These are phyloP conservation scores for Gaeumannomyces sp. DNA, from an alignment of 2,329 filamentous ascomycete species.

Conservation along the genomic window DNA sequence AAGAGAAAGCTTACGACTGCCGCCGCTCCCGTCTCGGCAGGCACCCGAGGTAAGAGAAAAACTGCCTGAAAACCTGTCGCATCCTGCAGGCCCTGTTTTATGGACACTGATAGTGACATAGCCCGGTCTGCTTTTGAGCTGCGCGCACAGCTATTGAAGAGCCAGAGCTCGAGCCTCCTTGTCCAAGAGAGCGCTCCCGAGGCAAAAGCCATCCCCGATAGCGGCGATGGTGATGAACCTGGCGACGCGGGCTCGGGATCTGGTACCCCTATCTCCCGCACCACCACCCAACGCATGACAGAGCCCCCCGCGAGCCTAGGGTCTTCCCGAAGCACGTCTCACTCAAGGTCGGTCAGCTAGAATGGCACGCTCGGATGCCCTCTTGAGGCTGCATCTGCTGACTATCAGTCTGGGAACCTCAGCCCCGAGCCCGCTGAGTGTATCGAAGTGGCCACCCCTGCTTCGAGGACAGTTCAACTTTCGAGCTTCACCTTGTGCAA, in stretches of 20 bases:
- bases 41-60: constrained; percentile 27
- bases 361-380: background rate
- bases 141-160: constrained; percentile 29
- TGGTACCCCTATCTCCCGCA: background rate
- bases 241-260: background rate
- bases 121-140: constrained; percentile 35
- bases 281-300: background rate
- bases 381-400: background rate
- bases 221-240: background rate
- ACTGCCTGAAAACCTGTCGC: background rate
- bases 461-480: constrained; percentile 24
- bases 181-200: constrained; percentile 15
- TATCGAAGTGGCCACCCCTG: constrained; percentile 12
- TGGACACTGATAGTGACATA: constrained; percentile 10
- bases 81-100: background rate
- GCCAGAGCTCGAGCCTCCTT: background rate
- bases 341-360: constrained; percentile 4
- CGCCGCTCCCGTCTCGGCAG: constrained; percentile 13
- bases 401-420: background rate
- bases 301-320: constrained; percentile 4
- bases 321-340: background rate
- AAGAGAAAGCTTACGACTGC: constrained; percentile 34
- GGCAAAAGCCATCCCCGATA: background rate
- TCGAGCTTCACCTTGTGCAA: constrained; percentile 41
- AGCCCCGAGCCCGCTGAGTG: constrained; percentile 19